Conservation (phyloP, 2,329 filamentous ascomycete species). For the Colletotrichum plurivorum region DNA sequence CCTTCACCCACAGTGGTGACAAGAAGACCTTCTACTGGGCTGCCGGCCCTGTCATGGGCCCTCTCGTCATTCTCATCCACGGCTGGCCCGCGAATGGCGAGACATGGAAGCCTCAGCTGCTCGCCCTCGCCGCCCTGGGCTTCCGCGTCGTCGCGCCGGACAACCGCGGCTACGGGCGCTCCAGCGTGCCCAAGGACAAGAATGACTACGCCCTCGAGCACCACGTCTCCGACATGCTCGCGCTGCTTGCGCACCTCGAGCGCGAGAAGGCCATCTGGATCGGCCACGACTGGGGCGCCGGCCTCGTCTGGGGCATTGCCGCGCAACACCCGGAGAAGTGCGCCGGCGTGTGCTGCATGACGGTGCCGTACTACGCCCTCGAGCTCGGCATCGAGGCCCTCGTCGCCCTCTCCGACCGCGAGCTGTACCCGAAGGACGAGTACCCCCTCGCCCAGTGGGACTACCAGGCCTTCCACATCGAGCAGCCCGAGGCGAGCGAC, state of each 20-base stretch:
- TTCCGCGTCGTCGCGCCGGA: constrained; percentile 52
- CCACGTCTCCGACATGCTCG: constrained; percentile 50
- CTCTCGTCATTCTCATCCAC: constrained; percentile 52
- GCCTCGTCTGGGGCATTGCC: constrained; percentile 46
- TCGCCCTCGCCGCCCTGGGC: constrained; percentile 47
- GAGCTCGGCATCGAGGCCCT: constrained; percentile 56
- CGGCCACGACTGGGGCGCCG: constrained; percentile 60
- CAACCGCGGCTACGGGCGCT: constrained; percentile 54
- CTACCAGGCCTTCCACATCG: constrained; percentile 47
- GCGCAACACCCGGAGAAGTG: constrained; percentile 47
- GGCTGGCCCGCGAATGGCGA: constrained; percentile 54
- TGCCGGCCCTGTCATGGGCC: constrained; percentile 46
- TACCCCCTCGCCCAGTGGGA: constrained; percentile 53
- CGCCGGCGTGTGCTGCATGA: constrained; percentile 45
- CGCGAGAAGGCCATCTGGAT: constrained; percentile 61
- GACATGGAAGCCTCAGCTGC: constrained; percentile 50
- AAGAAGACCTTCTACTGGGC: constrained; percentile 49
- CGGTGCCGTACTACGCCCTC: constrained; percentile 57
- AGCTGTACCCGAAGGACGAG: constrained; percentile 59
- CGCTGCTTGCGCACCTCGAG: constrained; percentile 49
- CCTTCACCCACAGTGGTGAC: constrained; percentile 41
- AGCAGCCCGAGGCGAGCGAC: constrained; percentile 44
- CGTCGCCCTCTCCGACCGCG: constrained; percentile 55
- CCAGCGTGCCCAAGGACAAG: constrained; percentile 48
- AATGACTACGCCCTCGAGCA: constrained; percentile 49